Evolutionary conservation across 2,329 filamentous ascomycete species (phyloP).

Genomic region (Diaporthe nobilis): DNA sequence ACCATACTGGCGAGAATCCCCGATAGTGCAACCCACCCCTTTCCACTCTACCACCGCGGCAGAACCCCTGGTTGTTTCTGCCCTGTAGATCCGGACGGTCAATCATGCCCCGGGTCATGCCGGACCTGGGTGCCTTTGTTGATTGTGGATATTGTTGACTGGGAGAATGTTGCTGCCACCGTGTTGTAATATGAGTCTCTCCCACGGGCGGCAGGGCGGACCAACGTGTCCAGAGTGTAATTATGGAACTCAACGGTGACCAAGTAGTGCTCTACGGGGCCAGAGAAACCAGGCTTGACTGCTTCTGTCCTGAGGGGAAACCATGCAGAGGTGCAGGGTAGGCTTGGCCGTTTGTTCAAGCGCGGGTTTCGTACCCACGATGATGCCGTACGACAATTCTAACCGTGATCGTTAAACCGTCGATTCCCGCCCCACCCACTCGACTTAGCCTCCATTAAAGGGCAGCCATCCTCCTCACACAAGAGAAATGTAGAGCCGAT

Average conservation of each 20-base stretch:
- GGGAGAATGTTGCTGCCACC: neutral
- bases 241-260: neutral
- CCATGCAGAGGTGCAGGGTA: neutral
- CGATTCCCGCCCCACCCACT: constrained; percentile 34
- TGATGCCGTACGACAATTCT: constrained; percentile 23
- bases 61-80: constrained; percentile 25
- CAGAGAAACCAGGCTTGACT: neutral
- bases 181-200: neutral
- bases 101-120: constrained; percentile 18
- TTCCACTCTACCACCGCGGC: neutral
- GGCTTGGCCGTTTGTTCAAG: neutral
- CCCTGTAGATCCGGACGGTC: constrained; percentile 35
- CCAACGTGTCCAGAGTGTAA: neutral
- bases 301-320: neutral
- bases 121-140: neutral
- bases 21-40: constrained; percentile 29
- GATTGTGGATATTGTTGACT: constrained; percentile 11
- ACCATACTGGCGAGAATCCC: constrained; percentile 3
- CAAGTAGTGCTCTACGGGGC: neutral
- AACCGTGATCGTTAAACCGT: constrained; percentile 26
- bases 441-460: constrained; percentile 22
- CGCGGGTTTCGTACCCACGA: constrained; percentile 11
- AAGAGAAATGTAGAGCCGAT: neutral
- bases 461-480: constrained; percentile 20
- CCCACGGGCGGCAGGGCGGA: neutral